Conservation (phyloP, 1,284 basidiomycete species). For the Apiotrichum gamsii region DNA sequence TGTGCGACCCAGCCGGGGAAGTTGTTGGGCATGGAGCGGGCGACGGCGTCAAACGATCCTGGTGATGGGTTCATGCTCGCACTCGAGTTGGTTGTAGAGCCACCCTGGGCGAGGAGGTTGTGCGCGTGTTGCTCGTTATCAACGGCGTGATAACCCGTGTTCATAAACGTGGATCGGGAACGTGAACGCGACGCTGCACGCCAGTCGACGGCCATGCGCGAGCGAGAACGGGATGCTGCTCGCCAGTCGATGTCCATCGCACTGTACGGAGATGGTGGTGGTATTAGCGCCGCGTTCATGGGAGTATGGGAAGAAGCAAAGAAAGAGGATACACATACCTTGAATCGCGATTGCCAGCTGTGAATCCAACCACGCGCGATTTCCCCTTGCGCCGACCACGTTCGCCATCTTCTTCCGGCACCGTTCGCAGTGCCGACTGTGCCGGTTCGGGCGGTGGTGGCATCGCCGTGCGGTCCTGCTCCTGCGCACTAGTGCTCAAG, state of each 20-base stretch:
- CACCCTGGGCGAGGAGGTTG: conserved; percentile 44
- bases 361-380: conserved; percentile 49
- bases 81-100: conserved; percentile 43
- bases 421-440: not conserved
- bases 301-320: not conserved
- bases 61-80: conserved; percentile 18
- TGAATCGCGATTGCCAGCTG: conserved; percentile 31
- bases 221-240: conserved; percentile 82
- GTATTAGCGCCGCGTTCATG: not conserved
- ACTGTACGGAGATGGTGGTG: conserved; percentile 19
- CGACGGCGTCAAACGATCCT: conserved; percentile 15
- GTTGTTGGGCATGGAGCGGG: conserved; percentile 23
- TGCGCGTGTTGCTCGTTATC: conserved; percentile 48
- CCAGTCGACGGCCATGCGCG: conserved; percentile 66
- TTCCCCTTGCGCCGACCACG: conserved; percentile 53
- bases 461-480: not conserved
- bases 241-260: conserved; percentile 82
- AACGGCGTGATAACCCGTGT: no score
- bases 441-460: conserved; percentile 4
- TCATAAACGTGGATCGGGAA: conserved; percentile 39
- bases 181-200: conserved; percentile 48
- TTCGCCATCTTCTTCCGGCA: conserved; percentile 21
- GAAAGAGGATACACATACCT: no score
- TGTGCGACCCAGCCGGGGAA: conserved; percentile 14
- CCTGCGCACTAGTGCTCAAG: no score